phyloP scores from a whole-genome alignment of 306 rosid species.

The Acacia crassicarpa region DNA sequence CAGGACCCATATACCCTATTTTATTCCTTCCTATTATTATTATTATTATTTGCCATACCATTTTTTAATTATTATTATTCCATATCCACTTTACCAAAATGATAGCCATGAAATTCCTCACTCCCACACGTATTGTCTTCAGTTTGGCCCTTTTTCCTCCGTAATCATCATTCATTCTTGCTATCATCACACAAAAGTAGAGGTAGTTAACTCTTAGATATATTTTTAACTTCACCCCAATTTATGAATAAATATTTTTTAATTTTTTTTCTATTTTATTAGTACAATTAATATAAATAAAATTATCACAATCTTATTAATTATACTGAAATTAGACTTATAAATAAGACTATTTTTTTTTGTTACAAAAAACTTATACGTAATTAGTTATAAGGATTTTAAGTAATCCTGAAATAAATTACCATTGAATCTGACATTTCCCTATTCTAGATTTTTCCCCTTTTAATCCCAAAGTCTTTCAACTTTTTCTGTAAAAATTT shows the following conservation, averaged over 20 bases:
- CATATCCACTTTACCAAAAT: background rate
- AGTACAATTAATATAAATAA: no score
- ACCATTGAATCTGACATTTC: background rate
- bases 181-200: no score
- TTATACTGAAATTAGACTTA: no score
- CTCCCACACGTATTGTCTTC: slow-evolving; percentile 12
- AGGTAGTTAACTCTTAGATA: no score
- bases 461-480: background rate
- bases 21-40: background rate
- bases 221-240: no score
- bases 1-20: background rate
- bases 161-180: no score
- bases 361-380: no score
- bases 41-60: no score
- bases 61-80: background rate
- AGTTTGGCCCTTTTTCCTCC: background rate
- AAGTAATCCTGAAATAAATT: background rate
- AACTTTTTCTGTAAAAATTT: background rate
- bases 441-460: background rate
- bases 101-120: slow-evolving; percentile 21
- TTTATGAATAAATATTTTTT: no score
- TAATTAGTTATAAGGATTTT: background rate
- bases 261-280: no score
- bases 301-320: no score
- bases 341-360: no score